Percentiles rank a stretch among this genome's conserved stretches.
Evolutionary conservation across 192 early-diverging fungal species (phyloP).

Genomic region (Podila epicladia): DNA sequence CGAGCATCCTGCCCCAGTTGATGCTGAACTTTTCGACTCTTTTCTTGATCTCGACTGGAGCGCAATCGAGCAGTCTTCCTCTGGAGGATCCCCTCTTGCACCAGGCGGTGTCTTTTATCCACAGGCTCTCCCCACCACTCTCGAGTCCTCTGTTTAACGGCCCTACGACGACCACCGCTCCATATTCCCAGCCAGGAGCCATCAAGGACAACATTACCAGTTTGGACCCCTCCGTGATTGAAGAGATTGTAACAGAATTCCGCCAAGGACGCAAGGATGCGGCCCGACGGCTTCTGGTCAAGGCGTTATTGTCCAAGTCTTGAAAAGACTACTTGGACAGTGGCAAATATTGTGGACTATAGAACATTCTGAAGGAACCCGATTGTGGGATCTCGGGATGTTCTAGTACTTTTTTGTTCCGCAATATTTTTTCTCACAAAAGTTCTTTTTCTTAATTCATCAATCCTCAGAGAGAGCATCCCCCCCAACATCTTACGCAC

Average conservation of each 20-base stretch:
- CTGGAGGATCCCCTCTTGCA: slow-evolving; percentile 34
- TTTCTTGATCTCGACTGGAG: slow-evolving; percentile 59
- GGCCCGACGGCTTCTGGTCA: slow-evolving; percentile 51
- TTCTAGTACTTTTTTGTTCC: too few relatives aligned
- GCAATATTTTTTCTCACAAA: slow-evolving; percentile 3
- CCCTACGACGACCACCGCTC: not conserved
- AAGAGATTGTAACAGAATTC: slow-evolving; percentile 53
- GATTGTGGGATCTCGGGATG: too few relatives aligned
- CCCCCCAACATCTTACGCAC: not conserved
- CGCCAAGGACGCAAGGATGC: slow-evolving; percentile 39
- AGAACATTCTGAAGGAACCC: too few relatives aligned
- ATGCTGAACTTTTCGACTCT: slow-evolving; percentile 61
- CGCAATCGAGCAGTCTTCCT: slow-evolving; percentile 39
- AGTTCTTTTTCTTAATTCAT: slow-evolving; percentile 4
- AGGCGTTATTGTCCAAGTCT: slow-evolving; percentile 45
- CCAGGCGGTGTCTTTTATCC: slow-evolving; percentile 45
- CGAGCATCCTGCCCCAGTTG: slow-evolving; percentile 53
- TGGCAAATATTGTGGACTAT: slow-evolving; percentile 1
- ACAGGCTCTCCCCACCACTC: slow-evolving; percentile 13
- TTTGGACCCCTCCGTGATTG: slow-evolving; percentile 40
- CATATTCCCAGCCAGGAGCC: slow-evolving; percentile 19
- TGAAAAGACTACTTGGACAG: slow-evolving; percentile 13
- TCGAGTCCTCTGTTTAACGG: slow-evolving; percentile 40
- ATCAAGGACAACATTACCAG: slow-evolving; percentile 51
- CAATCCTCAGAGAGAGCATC: not conserved